Evolutionary conservation across 345 rosid genomes (phyloP), one percentile per base, ranked within the genome.

Genomic region (Nasturtium officinale): DNA sequence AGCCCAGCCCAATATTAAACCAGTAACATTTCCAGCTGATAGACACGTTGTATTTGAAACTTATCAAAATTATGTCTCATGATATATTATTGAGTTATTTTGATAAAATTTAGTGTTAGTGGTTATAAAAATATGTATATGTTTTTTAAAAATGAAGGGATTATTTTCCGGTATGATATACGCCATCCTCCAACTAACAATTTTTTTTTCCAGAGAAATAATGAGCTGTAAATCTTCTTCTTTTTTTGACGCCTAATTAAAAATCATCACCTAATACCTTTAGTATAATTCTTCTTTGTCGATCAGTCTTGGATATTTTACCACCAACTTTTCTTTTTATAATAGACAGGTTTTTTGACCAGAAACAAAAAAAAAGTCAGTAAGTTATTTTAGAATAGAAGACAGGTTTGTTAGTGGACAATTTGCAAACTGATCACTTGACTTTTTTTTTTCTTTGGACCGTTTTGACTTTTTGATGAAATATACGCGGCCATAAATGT

Each of bases 381-480:
- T 25, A 25, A 25, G 26, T 58, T 3, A 35, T 2, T 59, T 20
- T 38, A 21, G 8, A 60, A 13, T 20, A 37, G 2, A 60, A 38
- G 4, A 60, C 32, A 6, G 9, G 26, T 58, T 35, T 58, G 38
- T 57, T 57, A 17, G 20, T 20, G 17, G 18, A 40, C 18, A 38
- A 38, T 23, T 11, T 26, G 33, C 13, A 23, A 13, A 23, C 26
- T 61, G 50, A 25, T 50, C 29, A 42, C 21, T 42, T 61, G 66
- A 61, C 66, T 42, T 40, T 29, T 42, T 23, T 20, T n/a, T n/a
- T n/a, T n/a, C 3, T 61, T 40, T 15, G 9, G 21, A 15, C 35
- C 23, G 35, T 30, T 40, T 61, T 33, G 35, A 23, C 35, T 61
- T 61, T 58, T 61, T 15, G 13, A 60, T 60, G 21, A 40, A 25